Percentiles rank a stretch among this genome's conserved stretches.
phyloP scores from a whole-genome alignment of 305 asterid species.

The Fraxinus sp. region DNA sequence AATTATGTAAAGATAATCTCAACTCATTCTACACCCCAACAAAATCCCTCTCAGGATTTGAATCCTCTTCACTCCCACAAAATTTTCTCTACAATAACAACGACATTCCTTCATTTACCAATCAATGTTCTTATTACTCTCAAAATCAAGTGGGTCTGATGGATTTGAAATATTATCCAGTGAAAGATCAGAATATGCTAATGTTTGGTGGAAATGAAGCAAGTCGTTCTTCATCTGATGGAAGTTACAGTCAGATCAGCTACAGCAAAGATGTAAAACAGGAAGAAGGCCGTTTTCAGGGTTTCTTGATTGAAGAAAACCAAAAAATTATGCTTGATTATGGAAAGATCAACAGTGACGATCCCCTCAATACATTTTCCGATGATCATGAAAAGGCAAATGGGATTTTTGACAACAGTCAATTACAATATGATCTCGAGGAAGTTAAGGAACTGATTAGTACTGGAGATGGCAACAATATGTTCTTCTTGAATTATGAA shows the following conservation, averaged over 20 bases:
- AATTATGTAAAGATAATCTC: slow-evolving; percentile 23
- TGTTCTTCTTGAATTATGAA: slow-evolving; percentile 35
- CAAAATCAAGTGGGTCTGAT: slow-evolving; percentile 24
- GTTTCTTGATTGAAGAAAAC: slow-evolving; percentile 7
- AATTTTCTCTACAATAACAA: slow-evolving; percentile 14
- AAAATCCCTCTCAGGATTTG: slow-evolving; percentile 9
- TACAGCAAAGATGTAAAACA: slow-evolving; percentile 34
- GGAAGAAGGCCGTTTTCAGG: slow-evolving; percentile 27
- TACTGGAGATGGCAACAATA: slow-evolving; percentile 7
- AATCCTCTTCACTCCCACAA: slow-evolving; percentile 23
- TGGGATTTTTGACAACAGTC: slow-evolving; percentile 25
- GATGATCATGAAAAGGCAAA: slow-evolving; percentile 21
- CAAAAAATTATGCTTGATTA: slow-evolving; percentile 15
- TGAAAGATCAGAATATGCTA: slow-evolving; percentile 34
- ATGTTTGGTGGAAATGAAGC: slow-evolving; percentile 41
- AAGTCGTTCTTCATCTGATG: slow-evolving; percentile 54
- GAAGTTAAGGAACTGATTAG: slow-evolving; percentile 42
- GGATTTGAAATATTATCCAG: slow-evolving; percentile 26
- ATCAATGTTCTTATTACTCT: neutral
- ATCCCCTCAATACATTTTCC: slow-evolving; percentile 14
- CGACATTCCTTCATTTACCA: slow-evolving; percentile 1
- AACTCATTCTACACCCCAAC: slow-evolving; percentile 24
- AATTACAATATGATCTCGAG: slow-evolving; percentile 42
- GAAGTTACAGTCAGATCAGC: slow-evolving; percentile 36
- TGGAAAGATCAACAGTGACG: neutral